Conservation (phyloP, 2,329 filamentous ascomycete species). For the Hypoxylon sp. region DNA sequence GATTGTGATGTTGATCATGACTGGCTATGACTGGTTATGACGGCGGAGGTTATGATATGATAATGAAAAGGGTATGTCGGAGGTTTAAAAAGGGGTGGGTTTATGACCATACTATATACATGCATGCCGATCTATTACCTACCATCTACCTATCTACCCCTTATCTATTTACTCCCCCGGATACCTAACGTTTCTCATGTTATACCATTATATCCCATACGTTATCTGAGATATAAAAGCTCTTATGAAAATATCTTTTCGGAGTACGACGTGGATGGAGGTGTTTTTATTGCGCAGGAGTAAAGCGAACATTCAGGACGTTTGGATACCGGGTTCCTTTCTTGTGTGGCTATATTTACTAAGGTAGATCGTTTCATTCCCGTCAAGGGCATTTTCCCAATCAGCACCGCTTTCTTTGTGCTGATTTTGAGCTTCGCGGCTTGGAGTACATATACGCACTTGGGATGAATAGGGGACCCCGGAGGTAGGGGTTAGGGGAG, state of each 20-base stretch:
- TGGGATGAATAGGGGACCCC: not conserved
- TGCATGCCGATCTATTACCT: not conserved
- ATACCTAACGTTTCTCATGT: conserved; percentile 2
- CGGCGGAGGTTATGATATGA: not conserved
- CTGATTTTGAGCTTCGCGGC: conserved; percentile 16
- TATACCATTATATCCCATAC: conserved; percentile 28
- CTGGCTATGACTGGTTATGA: conserved; percentile 4
- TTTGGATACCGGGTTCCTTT: conserved; percentile 26
- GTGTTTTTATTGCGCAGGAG: not conserved
- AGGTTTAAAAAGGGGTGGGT: not conserved
- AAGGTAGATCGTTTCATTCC: conserved; percentile 29
- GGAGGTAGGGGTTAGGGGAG: conserved; percentile 1
- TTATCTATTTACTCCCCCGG: not conserved
- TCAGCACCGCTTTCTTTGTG: conserved; percentile 17
- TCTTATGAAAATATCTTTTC: conserved; percentile 8
- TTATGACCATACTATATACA: conserved; percentile 1
- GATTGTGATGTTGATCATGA: not conserved
- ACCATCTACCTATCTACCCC: not conserved
- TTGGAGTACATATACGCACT: conserved; percentile 6
- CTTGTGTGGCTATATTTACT: conserved; percentile 12
- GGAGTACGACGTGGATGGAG: conserved; percentile 14
- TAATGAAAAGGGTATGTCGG: not conserved
- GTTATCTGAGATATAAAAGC: conserved; percentile 22
- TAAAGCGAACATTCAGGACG: conserved; percentile 15
- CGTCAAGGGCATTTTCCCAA: conserved; percentile 10